Evolutionary conservation across 352 stramenopile species (phyloP), one percentile per base, ranked within the genome.

Genomic region (Elongisporangium anandrum): DNA sequence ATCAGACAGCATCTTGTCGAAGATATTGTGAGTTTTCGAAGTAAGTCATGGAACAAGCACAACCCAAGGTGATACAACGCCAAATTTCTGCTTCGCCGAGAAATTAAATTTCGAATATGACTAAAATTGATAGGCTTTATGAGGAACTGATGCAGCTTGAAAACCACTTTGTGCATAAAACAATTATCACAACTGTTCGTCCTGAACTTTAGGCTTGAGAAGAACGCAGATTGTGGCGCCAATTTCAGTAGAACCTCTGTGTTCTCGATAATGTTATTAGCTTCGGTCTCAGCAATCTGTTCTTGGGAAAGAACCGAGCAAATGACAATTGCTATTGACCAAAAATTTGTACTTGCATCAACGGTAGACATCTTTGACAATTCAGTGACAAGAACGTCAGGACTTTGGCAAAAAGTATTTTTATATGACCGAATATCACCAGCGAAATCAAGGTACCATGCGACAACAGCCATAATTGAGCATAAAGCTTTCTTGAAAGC

Each of bases 21-120:
- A 2, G 67, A 77, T 38, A 73, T 79, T 1, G 73, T 84, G 3
- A 87, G 54, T 26, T 85, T 85, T 15, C 75, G 64, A 24, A 87
- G 66, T 7, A 83, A 59, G 34, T 87, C 77, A 52, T 87, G 77
- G 8, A 80, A 45, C 54, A 84, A 65, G 19, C 70, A 77, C 8
- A 87, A 51, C 0, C 73, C 75, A 5, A 68, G 69, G 34, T 65
- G 61, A 23, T 61, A 49, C 21, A 84, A 54, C 41, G 60, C 51
- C 22, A 6, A 23, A n/a, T 77, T 24, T 9, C 63, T 23, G n/a
- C 55, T 50, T 17, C 62, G 68, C 7, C 26, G 50, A 0, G 16
- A 17, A 23, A 75, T 41, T 15, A 19, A 51, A 9, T 19, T 21
- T 29, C 65, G 53, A 54, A 65, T 51, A 45, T 16, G 19, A 17